A percentile compares a stretch with the other conserved stretches of the same genome.
These are phyloP conservation scores for Phytophthora nicotianae DNA, from an alignment of 352 stramenopile species.

Conservation along the genomic window DNA sequence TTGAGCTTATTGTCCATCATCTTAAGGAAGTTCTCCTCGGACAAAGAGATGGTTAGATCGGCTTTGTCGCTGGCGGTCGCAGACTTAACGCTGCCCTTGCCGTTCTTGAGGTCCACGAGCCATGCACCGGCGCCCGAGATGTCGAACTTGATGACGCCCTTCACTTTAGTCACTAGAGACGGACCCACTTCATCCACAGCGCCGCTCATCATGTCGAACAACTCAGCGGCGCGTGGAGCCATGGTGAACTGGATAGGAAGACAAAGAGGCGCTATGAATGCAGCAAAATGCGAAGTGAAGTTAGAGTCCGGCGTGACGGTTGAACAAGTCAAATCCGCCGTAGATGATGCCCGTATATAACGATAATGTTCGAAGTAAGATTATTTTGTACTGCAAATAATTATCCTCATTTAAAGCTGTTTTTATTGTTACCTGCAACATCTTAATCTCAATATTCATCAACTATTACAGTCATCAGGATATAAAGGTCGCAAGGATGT, in stretches of 20 bases:
- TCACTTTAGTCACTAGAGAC: constrained; percentile 76
- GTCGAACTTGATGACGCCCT: constrained; percentile 85
- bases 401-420: too few species aligned
- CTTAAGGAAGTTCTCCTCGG: constrained; percentile 75
- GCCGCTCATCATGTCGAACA: constrained; percentile 74
- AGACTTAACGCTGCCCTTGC: constrained; percentile 62
- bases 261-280: background rate
- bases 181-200: constrained; percentile 73
- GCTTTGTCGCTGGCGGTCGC: constrained; percentile 59
- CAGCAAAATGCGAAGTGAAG: constrained; percentile 31
- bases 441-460: background rate
- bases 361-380: background rate
- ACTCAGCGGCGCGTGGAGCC: constrained; percentile 52
- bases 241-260: constrained; percentile 19
- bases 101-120: constrained; percentile 83
- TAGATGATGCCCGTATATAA: background rate
- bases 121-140: constrained; percentile 65
- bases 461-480: background rate
- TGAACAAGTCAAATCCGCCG: constrained; percentile 1
- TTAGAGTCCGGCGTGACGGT: constrained; percentile 31
- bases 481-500: constrained; percentile 6
- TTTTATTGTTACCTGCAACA: background rate
- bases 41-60: constrained; percentile 80
- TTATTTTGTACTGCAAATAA: too few species aligned
- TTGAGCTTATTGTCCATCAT: constrained; percentile 91